These are phyloP conservation scores for Sinapis alba DNA, from an alignment of 441 rosid species.

Conservation along the genomic window DNA sequence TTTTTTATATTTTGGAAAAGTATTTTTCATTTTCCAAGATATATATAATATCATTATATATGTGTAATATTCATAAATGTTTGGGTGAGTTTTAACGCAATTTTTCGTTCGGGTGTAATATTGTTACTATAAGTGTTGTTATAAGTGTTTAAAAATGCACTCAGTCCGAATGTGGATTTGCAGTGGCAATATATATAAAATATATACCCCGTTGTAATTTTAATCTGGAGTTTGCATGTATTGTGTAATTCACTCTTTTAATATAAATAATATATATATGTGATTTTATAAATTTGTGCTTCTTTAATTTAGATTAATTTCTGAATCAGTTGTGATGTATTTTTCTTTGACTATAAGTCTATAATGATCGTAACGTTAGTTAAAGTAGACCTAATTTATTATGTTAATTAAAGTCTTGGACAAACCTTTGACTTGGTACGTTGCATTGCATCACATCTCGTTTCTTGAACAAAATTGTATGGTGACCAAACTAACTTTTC, in stretches of 20 bases:
- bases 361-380: conserved; percentile 20
- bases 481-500: background rate
- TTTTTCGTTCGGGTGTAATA: conserved; percentile 38
- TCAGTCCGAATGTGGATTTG: conserved; percentile 58
- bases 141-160: conserved; percentile 47
- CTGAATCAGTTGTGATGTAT: background rate
- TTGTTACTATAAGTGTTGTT: conserved; percentile 21
- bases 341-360: conserved; percentile 14
- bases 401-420: conserved; percentile 12
- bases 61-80: conserved; percentile 33
- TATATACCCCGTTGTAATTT: conserved; percentile 33
- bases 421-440: conserved; percentile 15
- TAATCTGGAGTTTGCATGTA: conserved; percentile 31
- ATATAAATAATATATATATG: background rate
- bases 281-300: background rate
- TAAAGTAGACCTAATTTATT: background rate
- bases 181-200: conserved; percentile 46
- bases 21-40: conserved; percentile 39
- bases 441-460: background rate
- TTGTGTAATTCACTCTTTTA: conserved; percentile 23
- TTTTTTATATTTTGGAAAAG: conserved; percentile 42
- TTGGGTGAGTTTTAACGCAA: conserved; percentile 40
- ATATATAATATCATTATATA: conserved; percentile 26
- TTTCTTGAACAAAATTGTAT: background rate
- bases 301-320: background rate